phyloP scores from a whole-genome alignment of 768 basidiomycete species.

The Cyathus striatus region DNA sequence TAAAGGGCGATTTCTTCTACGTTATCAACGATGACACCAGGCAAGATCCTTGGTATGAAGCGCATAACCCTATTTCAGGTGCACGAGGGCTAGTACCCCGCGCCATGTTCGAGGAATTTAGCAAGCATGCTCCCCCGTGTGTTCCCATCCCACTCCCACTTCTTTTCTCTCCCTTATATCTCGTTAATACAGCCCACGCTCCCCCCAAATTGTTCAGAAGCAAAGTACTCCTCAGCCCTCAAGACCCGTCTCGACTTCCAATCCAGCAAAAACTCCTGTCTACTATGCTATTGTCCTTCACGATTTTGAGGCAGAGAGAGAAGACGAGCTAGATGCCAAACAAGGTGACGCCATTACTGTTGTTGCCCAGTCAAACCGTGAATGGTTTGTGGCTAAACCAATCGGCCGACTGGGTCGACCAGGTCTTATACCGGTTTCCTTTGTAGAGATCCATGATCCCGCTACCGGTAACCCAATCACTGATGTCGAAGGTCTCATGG shows the following conservation, averaged over 20 bases:
- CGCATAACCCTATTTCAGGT: conserved; percentile 88
- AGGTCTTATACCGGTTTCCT: conserved; percentile 94
- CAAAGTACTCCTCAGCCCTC: conserved; percentile 13
- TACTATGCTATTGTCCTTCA: conserved; percentile 95
- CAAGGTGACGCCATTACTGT: conserved; percentile 93
- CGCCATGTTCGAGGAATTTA: conserved; percentile 85
- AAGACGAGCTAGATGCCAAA: conserved; percentile 94
- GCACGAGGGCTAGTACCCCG: conserved; percentile 90
- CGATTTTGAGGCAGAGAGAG: conserved; percentile 92
- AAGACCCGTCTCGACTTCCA: conserved; percentile 18
- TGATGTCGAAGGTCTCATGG: conserved; percentile 76
- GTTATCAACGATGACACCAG: conserved; percentile 72
- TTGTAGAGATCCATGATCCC: conserved; percentile 95
- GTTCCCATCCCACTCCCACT: conserved; percentile 18
- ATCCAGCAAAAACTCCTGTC: conserved; percentile 47
- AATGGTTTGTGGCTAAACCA: conserved; percentile 99
- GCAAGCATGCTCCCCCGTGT: conserved; percentile 63
- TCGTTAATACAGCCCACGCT: conserved; percentile 28
- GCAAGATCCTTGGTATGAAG: conserved; percentile 77
- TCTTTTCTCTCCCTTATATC: conserved; percentile 7
- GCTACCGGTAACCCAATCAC: conserved; percentile 73
- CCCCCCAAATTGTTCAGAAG: conserved; percentile 32
- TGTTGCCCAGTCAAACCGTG: conserved; percentile 98
- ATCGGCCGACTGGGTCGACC: conserved; percentile 94
- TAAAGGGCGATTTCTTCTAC: conserved; percentile 97